Percentiles rank a stretch among this genome's conserved stretches.
phyloP scores from a whole-genome alignment of 2,329 filamentous ascomycete genomes.

The Cladosporium sphaerospermum region DNA sequence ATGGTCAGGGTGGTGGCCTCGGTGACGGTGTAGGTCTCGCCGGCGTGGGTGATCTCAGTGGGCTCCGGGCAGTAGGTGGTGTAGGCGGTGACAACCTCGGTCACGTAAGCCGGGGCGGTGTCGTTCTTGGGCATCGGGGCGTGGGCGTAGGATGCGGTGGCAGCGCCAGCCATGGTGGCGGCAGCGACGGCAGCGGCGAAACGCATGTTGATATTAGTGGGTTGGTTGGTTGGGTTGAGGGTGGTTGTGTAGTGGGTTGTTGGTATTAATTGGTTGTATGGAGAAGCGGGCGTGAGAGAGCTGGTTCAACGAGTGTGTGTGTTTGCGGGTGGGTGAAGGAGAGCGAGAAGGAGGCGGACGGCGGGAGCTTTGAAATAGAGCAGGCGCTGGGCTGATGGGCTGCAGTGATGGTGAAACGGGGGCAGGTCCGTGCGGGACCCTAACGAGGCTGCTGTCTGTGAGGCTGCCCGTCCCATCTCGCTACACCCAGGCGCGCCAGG shows the following conservation, averaged over 20 bases:
- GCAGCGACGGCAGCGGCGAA: constrained; percentile 34
- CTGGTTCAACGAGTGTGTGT: constrained; percentile 3
- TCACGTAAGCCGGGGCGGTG: constrained; percentile 21
- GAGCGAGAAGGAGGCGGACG: background rate
- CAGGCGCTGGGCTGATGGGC: too few species aligned
- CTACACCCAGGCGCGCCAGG: background rate
- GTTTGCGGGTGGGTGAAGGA: background rate
- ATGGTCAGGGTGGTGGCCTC: constrained; percentile 20
- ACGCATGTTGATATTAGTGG: constrained; percentile 40
- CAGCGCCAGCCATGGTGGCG: constrained; percentile 34
- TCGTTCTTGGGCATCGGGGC: constrained; percentile 16
- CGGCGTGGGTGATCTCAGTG: constrained; percentile 23
- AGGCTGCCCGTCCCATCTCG: too few species aligned
- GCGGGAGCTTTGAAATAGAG: too few species aligned
- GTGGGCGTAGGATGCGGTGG: constrained; percentile 34
- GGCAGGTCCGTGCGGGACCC: too few species aligned
- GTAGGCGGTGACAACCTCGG: constrained; percentile 28
- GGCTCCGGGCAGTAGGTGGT: constrained; percentile 29
- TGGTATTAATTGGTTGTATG: constrained; percentile 1
- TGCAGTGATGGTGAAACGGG: too few species aligned
- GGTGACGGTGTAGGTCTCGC: constrained; percentile 21
- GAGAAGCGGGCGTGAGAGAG: background rate
- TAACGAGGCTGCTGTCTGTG: too few species aligned
- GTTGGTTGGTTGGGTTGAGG: background rate
- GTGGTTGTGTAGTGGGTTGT: background rate